phyloP scores from a whole-genome alignment of 2,329 filamentous ascomycete genomes.

The Ophiostoma australiae region DNA sequence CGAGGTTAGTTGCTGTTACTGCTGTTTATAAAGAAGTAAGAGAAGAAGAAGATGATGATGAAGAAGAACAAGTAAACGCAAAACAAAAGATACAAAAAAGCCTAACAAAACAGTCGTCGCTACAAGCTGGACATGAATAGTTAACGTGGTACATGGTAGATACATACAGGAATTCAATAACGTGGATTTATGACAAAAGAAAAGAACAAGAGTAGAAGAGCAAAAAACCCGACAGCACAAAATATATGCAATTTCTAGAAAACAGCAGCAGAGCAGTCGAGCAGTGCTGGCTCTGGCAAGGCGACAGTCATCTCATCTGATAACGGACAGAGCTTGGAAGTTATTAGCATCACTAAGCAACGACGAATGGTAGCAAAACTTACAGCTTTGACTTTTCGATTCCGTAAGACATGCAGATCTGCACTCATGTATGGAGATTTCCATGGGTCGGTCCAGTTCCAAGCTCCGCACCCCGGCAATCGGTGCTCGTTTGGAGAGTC shows the following conservation, averaged over 20 bases:
- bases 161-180: neutral
- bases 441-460: too few species aligned
- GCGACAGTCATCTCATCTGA: too few species aligned
- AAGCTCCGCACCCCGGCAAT: neutral
- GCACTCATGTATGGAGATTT: too few species aligned
- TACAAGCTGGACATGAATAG: neutral
- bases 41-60: too few species aligned
- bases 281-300: too few species aligned
- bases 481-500: too few species aligned
- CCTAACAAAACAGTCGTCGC: neutral
- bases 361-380: neutral
- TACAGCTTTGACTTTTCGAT: neutral
- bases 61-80: neutral
- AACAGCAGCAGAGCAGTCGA: too few species aligned
- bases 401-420: too few species aligned
- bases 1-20: neutral
- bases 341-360: too few species aligned
- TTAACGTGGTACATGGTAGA: slow-evolving; percentile 1
- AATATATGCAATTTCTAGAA: too few species aligned
- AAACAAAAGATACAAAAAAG: neutral
- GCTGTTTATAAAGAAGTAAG: neutral
- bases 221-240: neutral
- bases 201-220: neutral
- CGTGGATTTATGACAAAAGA: neutral
- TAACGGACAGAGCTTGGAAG: too few species aligned